phyloP scores from a whole-genome alignment of 2,329 filamentous ascomycete genomes.

The Aciculosporium take region DNA sequence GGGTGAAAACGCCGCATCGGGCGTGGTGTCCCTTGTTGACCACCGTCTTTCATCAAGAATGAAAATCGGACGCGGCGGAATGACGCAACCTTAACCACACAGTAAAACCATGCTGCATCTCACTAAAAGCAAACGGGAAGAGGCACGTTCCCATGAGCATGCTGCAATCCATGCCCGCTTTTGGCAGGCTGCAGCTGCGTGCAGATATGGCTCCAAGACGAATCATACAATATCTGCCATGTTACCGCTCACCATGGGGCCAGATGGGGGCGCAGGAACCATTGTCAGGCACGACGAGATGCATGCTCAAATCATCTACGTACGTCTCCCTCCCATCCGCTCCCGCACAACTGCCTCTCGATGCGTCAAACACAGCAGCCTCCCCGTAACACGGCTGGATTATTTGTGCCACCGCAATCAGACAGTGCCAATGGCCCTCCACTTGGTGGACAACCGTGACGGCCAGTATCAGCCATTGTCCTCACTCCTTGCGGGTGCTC shows the following conservation, averaged over 20 bases:
- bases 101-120: too few species aligned
- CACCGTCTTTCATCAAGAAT: not conserved
- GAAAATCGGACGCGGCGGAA: too few species aligned
- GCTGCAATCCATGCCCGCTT: not conserved
- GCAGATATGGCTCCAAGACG: not conserved
- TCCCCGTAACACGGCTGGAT: not conserved
- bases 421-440: too few species aligned
- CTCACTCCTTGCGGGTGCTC: too few species aligned
- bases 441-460: too few species aligned
- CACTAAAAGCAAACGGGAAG: not conserved
- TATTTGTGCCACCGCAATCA: not conserved
- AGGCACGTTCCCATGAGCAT: not conserved
- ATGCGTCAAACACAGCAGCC: not conserved
- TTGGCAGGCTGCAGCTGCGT: not conserved
- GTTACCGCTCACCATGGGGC: not conserved
- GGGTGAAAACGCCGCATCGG: not conserved
- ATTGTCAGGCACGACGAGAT: not conserved
- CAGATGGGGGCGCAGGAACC: not conserved
- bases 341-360: not conserved
- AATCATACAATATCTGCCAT: not conserved
- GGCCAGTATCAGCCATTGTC: too few species aligned
- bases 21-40: not conserved
- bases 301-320: not conserved
- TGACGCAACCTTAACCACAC: too few species aligned
- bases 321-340: not conserved